Percentiles rank a stretch among this genome's conserved stretches.
Conservation (phyloP, 2,329 filamentous ascomycete species). For the Fusarium palustre region DNA sequence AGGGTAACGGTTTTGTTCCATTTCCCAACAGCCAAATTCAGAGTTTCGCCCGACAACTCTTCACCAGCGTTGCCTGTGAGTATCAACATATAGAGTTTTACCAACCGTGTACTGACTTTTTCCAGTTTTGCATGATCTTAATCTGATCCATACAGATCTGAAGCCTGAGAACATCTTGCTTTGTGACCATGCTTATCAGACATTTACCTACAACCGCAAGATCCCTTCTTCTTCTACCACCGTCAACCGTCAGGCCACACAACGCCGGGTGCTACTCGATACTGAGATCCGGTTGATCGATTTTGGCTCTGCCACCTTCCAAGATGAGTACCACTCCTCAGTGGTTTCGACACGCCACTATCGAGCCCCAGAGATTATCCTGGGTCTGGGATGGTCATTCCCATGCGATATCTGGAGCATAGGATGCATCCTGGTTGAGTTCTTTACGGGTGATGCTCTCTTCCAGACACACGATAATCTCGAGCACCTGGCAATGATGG, state of each 20-base stretch:
- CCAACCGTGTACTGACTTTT: slow-evolving; percentile 28
- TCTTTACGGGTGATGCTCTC: slow-evolving; percentile 76
- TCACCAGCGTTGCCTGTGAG: slow-evolving; percentile 98
- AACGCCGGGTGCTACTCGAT: slow-evolving; percentile 73
- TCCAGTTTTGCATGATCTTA: slow-evolving; percentile 91
- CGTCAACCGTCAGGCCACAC: slow-evolving; percentile 69
- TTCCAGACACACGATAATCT: slow-evolving; percentile 80
- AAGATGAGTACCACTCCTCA: slow-evolving; percentile 78
- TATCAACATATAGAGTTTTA: slow-evolving; percentile 41
- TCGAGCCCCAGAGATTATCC: slow-evolving; percentile 76
- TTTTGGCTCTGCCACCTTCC: slow-evolving; percentile 78
- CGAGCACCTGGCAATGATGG: slow-evolving; percentile 82
- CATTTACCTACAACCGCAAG: slow-evolving; percentile 76
- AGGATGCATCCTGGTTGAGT: slow-evolving; percentile 77
- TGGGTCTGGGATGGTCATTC: slow-evolving; percentile 77
- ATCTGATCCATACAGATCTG: slow-evolving; percentile 91
- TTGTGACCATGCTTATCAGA: slow-evolving; percentile 73
- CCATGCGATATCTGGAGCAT: slow-evolving; percentile 82
- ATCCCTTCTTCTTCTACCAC: slow-evolving; percentile 75
- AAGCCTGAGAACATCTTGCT: slow-evolving; percentile 79
- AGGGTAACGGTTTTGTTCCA: slow-evolving; percentile 93
- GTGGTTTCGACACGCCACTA: slow-evolving; percentile 79
- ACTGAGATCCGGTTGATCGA: slow-evolving; percentile 78
- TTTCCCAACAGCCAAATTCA: slow-evolving; percentile 99
- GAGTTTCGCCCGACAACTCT: slow-evolving; percentile 92